A percentile compares a stretch with the other conserved stretches of the same genome.
phyloP scores from a whole-genome alignment of 169 alveolate genomes.

The Amoebophrya sp. region DNA sequence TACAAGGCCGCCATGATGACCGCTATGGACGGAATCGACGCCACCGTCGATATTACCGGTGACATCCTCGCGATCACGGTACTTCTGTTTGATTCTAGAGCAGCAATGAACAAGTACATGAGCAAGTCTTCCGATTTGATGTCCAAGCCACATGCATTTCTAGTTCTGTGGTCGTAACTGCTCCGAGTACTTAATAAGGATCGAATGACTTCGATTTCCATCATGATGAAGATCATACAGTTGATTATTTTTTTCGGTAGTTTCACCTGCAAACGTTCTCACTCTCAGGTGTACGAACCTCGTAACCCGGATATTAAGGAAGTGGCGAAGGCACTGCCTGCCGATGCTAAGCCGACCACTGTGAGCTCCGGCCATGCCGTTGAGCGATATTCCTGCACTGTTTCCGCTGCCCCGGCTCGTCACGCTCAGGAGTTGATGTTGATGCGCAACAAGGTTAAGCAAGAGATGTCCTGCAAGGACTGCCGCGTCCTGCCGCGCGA shows the following conservation, averaged over 20 bases:
- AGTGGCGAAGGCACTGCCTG: not conserved
- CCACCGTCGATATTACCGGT: not conserved
- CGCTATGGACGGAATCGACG: not conserved
- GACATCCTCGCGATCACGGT: not conserved
- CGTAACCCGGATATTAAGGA: not conserved
- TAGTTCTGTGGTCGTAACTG: too few relatives aligned
- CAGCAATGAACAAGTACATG: too few relatives aligned
- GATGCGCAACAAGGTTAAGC: not conserved
- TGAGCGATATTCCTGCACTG: not conserved
- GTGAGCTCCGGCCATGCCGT: not conserved
- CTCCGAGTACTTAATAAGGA: too few relatives aligned
- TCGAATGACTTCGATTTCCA: too few relatives aligned
- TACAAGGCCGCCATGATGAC: not conserved
- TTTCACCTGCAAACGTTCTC: too few relatives aligned
- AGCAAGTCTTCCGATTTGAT: too few relatives aligned
- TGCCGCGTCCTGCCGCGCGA: not conserved
- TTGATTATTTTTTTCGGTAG: too few relatives aligned
- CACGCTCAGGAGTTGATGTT: not conserved
- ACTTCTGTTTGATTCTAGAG: too few relatives aligned
- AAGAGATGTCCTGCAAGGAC: not conserved
- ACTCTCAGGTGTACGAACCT: too few relatives aligned
- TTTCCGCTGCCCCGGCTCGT: not conserved
- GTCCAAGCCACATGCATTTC: too few relatives aligned
- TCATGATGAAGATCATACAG: too few relatives aligned
- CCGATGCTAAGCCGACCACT: not conserved